Conservation (phyloP, 768 basidiomycete species). For the Baorangia bicolor region DNA sequence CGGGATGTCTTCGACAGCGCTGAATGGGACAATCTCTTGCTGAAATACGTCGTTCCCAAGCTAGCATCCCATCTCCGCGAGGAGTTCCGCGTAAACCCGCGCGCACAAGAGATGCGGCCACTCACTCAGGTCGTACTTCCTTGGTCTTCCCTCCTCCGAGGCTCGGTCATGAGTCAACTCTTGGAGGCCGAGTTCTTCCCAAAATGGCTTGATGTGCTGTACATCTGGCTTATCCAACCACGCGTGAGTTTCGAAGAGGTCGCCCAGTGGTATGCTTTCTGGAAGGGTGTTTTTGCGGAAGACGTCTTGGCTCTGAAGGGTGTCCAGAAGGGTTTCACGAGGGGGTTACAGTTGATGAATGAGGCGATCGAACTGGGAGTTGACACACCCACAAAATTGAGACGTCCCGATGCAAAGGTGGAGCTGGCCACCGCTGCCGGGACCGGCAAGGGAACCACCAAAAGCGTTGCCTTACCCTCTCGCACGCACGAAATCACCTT, state of each 20-base stretch:
- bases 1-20: constrained; percentile 74
- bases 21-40: constrained; percentile 90
- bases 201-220: constrained; percentile 91
- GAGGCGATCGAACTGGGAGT: constrained; percentile 85
- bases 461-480: constrained; percentile 41
- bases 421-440: constrained; percentile 40
- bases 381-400: constrained; percentile 65
- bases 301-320: constrained; percentile 62
- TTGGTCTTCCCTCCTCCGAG: constrained; percentile 75
- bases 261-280: constrained; percentile 88
- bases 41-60: constrained; percentile 92
- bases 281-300: constrained; percentile 80
- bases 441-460: constrained; percentile 29
- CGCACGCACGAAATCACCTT: constrained; percentile 86
- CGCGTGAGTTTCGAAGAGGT: constrained; percentile 89
- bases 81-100: constrained; percentile 88
- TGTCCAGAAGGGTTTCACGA: constrained; percentile 77
- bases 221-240: constrained; percentile 92
- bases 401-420: constrained; percentile 63
- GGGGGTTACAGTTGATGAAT: constrained; percentile 92
- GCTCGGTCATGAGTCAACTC: constrained; percentile 77
- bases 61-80: constrained; percentile 79
- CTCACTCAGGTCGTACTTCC: constrained; percentile 64
- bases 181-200: constrained; percentile 94
- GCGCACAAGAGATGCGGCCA: constrained; percentile 84